Evolutionary conservation across 768 basidiomycete species (phyloP).

Genomic region (Suillus subaureus): DNA sequence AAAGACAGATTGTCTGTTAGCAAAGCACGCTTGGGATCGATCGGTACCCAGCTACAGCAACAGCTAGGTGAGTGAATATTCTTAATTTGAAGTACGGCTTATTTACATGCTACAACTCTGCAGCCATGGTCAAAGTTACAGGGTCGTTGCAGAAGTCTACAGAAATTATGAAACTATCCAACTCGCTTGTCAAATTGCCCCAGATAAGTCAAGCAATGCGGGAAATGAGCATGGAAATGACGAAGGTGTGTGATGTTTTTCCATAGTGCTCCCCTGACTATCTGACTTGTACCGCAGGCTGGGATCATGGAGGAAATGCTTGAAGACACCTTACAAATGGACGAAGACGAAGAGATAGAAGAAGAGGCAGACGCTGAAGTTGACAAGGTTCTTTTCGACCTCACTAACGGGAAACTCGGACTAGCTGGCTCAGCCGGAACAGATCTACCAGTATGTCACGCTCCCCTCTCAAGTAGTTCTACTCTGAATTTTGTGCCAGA

Average conservation of each 20-base stretch:
- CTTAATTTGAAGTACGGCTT: not conserved
- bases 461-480: conserved; percentile 5
- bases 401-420: conserved; percentile 96
- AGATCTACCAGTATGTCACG: conserved; percentile 70
- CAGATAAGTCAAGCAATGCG: conserved; percentile 93
- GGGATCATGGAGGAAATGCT: conserved; percentile 99
- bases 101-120: conserved; percentile 2
- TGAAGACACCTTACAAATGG: conserved; percentile 87
- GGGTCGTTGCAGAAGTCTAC: conserved; percentile 98
- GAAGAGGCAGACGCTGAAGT: conserved; percentile 98
- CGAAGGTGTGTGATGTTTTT: conserved; percentile 62
- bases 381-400: conserved; percentile 92
- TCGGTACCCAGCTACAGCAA: conserved; percentile 85
- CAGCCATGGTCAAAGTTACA: conserved; percentile 96
- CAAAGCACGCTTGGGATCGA: conserved; percentile 91
- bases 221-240: conserved; percentile 99
- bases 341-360: conserved; percentile 92
- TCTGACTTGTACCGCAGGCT: conserved; percentile 54
- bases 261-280: not conserved
- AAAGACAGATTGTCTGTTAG: conserved; percentile 88
- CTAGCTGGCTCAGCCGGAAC: conserved; percentile 73
- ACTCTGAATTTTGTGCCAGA: conserved; percentile 37
- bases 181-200: conserved; percentile 86
- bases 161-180: conserved; percentile 99
- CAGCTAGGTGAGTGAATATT: conserved; percentile 73